Percentiles rank a stretch among this genome's conserved stretches.
phyloP scores from a whole-genome alignment of 1,284 basidiomycete genomes.

The Puccinia hordei region DNA sequence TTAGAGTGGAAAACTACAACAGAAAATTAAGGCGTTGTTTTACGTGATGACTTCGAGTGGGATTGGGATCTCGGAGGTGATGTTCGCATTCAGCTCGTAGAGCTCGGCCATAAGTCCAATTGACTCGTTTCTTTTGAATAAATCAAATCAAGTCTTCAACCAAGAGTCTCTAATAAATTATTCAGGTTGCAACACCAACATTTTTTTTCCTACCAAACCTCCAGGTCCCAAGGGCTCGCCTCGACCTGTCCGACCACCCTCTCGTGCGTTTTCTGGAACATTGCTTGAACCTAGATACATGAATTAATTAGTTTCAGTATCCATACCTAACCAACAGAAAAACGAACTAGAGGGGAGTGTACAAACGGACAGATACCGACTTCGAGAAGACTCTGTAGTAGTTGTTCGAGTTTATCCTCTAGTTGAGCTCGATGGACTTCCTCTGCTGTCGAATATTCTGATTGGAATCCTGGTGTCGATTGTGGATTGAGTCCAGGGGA shows the following conservation, averaged over 20 bases:
- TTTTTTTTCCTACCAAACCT: slow-evolving; percentile 46
- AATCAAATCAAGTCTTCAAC: neutral
- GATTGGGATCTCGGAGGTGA: slow-evolving; percentile 38
- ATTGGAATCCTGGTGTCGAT: slow-evolving; percentile 34
- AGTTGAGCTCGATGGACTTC: slow-evolving; percentile 34
- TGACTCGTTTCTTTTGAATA: slow-evolving; percentile 31
- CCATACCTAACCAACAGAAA: too few species aligned
- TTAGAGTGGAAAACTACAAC: neutral
- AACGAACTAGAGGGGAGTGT: neutral
- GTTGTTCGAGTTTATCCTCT: slow-evolving; percentile 43
- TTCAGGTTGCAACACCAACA: slow-evolving; percentile 10
- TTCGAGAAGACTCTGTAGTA: slow-evolving; percentile 37
- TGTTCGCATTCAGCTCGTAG: slow-evolving; percentile 29
- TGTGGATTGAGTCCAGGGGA: slow-evolving; percentile 10
- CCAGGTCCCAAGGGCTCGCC: slow-evolving; percentile 39
- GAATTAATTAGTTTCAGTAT: too few species aligned
- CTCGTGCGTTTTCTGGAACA: slow-evolving; percentile 41
- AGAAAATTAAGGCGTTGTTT: neutral
- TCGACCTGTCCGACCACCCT: slow-evolving; percentile 20
- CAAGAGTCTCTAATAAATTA: too few species aligned
- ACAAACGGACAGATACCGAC: slow-evolving; percentile 41
- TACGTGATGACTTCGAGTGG: slow-evolving; percentile 44
- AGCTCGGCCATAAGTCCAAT: slow-evolving; percentile 43
- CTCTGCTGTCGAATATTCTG: slow-evolving; percentile 25
- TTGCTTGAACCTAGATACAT: slow-evolving; percentile 29